Conservation (phyloP, 148 eudicot genomes). For the Persicaria tinctoria region DNA sequence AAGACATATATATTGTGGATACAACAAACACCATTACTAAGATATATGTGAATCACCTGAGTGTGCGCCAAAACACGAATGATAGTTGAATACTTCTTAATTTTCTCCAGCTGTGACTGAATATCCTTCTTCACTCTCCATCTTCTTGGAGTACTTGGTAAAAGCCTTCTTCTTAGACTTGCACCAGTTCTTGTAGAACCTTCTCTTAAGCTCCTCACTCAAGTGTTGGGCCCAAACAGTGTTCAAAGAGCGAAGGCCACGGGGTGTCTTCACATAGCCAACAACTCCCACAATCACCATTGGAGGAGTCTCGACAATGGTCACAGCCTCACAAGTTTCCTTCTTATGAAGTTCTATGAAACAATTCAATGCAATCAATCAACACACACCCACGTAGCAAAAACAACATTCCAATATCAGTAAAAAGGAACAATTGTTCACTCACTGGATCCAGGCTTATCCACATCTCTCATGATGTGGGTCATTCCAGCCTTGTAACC, state of each 20-base stretch:
- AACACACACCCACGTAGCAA: neutral
- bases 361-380: neutral
- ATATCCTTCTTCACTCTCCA: constrained; percentile 49
- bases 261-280: constrained; percentile 62
- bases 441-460: constrained; percentile 69
- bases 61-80: constrained; percentile 70
- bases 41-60: constrained; percentile 35
- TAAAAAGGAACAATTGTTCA: neutral
- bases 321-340: constrained; percentile 69
- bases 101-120: constrained; percentile 50
- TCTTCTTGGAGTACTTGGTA: constrained; percentile 55
- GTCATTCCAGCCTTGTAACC: constrained; percentile 80
- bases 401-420: neutral
- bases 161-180: constrained; percentile 73
- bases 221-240: constrained; percentile 81
- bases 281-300: constrained; percentile 73
- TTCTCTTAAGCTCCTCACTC: constrained; percentile 60
- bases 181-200: constrained; percentile 77
- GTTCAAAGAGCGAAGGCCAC: constrained; percentile 52
- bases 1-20: no score
- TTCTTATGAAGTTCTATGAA: constrained; percentile 62
- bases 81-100: constrained; percentile 51
- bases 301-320: constrained; percentile 61
- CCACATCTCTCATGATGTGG: constrained; percentile 63
- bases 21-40: no score